Evolutionary conservation across 2,329 filamentous ascomycete genomes (phyloP), one percentile per base, ranked within the genome.

Genomic region (Microsporum ferrugineum): DNA sequence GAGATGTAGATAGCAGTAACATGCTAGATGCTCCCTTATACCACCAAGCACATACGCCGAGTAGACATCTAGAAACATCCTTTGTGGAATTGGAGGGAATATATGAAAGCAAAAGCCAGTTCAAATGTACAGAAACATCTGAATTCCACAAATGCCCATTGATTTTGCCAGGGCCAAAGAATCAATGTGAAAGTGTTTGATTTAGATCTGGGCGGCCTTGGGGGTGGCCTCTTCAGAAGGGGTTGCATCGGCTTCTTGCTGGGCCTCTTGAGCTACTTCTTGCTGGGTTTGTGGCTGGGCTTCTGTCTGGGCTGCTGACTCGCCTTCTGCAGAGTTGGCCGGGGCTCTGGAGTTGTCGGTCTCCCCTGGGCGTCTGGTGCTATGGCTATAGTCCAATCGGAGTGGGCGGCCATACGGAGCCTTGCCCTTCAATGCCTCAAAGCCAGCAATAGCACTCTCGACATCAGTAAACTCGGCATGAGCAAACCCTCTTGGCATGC

Each of bases 401-500:
- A 95, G 75, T 59, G 72, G 70, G 60, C 89, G 82, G 47, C 85
- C 86, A 67, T 86, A 86, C n/a, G 91, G 76, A 56, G 77, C 72
- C 72, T 83, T 82, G 27, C 76, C 73, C 59, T 72, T 65, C 43
- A 95, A 76, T 12, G 77, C 66, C 60, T 84, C 80, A 67, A 77
- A 77, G 0, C 83, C 90, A 64, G 76, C 77, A 60, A 75, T 68
- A n/a, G 89, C 88, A 64, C 83, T 84, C 64, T 84, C 80, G 43
- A 85, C 71, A 67, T 88, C 83, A 49, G 81, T 69, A 72, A 95
- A 95, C 70, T 95, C 89, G 57, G 86, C 87, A 71, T 95, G 90
- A 23, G 87, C 88, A 71, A 94, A 95, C 64, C 91, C 91, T 71
- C 88, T 82, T 41, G 88, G 88, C 75, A 88, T 86, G 53, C 90